Base-by-base conservation (phyloP, 441 rosid species). In the Bocquillonia castaneifolia region DNA sequence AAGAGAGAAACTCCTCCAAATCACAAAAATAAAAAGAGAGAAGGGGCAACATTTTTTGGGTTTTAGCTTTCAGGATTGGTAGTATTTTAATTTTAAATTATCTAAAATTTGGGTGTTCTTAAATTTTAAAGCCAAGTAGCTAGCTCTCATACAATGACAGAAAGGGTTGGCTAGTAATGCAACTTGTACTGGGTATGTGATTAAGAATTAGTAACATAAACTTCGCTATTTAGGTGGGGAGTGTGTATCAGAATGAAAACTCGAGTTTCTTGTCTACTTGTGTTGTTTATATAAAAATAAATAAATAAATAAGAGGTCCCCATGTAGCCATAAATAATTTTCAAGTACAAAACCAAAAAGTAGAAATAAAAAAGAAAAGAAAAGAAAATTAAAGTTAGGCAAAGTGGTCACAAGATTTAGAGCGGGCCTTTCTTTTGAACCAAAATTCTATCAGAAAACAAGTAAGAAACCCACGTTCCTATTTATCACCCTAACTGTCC, bases 371-470 rank as follows among this genome's bases (percentile, higher is more conserved):
- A n/a, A 55, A 69, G 60, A 50, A 53, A 52, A 62, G 25, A 59
- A 72, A 70, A 70, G 67, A 56, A 44, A 56, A 47, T 32, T 44
- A 67, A 81, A 67, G 53, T 51, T 53, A 29, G 48, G 37, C 65
- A 72, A 80, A 79, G 79, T 73, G 81, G 83, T 84, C 93, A 85
- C 90, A 81, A 39, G 93, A 85, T 72, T 75, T 66, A 77, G 76
- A 72, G 83, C 87, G 86, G 84, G 84, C 23, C 70, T 80, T 77
- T 74, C 86, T 79, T 83, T 87, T 80, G 80, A 83, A 83, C 75
- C 57, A 51, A 32, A 57, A 6, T 37, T 64, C 36, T 65, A 52
- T 32, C 48, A 76, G 42, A 54, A 65, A 61, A 67, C 69, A 52
- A 69, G 76, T 73, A 73, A 71, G 82, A 79, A 76, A 80, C 80